Evolutionary conservation across 2,329 filamentous ascomycete genomes (phyloP).

Genomic region (Fusarium secorum): DNA sequence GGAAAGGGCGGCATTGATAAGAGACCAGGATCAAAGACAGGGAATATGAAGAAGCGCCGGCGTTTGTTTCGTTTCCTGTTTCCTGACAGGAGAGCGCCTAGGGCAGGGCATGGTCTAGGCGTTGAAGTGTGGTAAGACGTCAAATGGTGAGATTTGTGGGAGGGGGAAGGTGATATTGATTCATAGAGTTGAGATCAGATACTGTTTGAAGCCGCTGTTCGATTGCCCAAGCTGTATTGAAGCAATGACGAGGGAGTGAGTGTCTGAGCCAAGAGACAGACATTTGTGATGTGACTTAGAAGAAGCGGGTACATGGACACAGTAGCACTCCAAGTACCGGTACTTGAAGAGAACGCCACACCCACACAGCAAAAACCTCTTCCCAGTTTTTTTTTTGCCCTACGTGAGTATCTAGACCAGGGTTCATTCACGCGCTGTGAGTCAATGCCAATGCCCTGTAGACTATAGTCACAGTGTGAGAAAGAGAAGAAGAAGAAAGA

Average conservation of each 20-base stretch:
- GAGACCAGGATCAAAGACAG: slow-evolving; percentile 26
- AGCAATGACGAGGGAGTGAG: slow-evolving; percentile 16
- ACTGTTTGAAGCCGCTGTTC: neutral
- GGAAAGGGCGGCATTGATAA: slow-evolving; percentile 18
- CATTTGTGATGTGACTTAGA: neutral
- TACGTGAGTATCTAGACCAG: slow-evolving; percentile 4
- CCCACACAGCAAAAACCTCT: slow-evolving; percentile 1
- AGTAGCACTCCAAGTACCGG: slow-evolving; percentile 30
- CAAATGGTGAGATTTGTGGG: slow-evolving; percentile 8
- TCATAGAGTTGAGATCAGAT: neutral
- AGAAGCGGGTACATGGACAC: slow-evolving; percentile 22
- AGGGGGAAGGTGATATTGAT: slow-evolving; percentile 16
- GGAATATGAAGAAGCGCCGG: slow-evolving; percentile 37
- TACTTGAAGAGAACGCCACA: slow-evolving; percentile 35
- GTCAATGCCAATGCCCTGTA: slow-evolving; percentile 10
- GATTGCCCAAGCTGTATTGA: neutral
- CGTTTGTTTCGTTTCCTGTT: slow-evolving; percentile 44
- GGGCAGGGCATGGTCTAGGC: slow-evolving; percentile 16
- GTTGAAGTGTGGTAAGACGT: slow-evolving; percentile 18
- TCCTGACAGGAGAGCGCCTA: slow-evolving; percentile 39
- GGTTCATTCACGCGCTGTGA: slow-evolving; percentile 3
- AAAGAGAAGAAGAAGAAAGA: neutral
- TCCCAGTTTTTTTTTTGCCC: slow-evolving; percentile 11
- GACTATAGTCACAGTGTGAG: neutral
- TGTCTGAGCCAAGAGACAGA: slow-evolving; percentile 9